These are phyloP conservation scores for Nicotiana benthamiana DNA, from an alignment of 257 asterid species.

Conservation along the genomic window DNA sequence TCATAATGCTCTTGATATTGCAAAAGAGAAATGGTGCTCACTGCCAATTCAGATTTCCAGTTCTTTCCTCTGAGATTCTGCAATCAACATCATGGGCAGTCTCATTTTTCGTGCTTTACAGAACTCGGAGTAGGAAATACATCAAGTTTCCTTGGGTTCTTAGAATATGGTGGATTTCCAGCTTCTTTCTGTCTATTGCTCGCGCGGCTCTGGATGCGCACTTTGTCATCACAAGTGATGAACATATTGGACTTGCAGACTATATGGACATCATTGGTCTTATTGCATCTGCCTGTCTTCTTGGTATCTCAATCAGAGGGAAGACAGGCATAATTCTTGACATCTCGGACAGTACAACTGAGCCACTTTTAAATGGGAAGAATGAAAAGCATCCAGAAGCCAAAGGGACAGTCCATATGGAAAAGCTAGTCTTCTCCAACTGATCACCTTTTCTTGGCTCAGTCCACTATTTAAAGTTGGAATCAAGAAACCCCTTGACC, in stretches of 20 bases:
- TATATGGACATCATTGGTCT: slow-evolving; percentile 37
- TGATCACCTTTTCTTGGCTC: slow-evolving; percentile 89
- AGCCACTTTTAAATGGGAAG: slow-evolving; percentile 58
- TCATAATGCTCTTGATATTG: slow-evolving; percentile 26
- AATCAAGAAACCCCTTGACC: slow-evolving; percentile 63
- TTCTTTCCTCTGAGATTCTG: slow-evolving; percentile 49
- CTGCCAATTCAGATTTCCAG: slow-evolving; percentile 30
- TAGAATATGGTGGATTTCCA: slow-evolving; percentile 75
- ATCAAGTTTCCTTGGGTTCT: slow-evolving; percentile 57
- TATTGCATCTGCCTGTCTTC: slow-evolving; percentile 44
- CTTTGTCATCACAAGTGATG: slow-evolving; percentile 20
- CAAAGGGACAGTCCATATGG: slow-evolving; percentile 59
- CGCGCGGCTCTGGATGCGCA: slow-evolving; percentile 39
- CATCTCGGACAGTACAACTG: slow-evolving; percentile 26
- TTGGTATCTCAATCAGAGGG: slow-evolving; percentile 54
- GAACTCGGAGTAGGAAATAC: slow-evolving; percentile 19
- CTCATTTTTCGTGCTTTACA: slow-evolving; percentile 40
- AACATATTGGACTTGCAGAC: slow-evolving; percentile 30
- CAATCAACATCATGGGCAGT: slow-evolving; percentile 55
- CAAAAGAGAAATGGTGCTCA: slow-evolving; percentile 24
- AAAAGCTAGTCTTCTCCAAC: slow-evolving; percentile 59
- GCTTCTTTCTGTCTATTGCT: slow-evolving; percentile 56
- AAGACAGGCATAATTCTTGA: slow-evolving; percentile 31
- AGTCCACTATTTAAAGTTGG: slow-evolving; percentile 78
- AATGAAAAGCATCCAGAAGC: slow-evolving; percentile 25